Conservation (phyloP, 2,329 filamentous ascomycete species). For the Alternaria novae-zelandiae region DNA sequence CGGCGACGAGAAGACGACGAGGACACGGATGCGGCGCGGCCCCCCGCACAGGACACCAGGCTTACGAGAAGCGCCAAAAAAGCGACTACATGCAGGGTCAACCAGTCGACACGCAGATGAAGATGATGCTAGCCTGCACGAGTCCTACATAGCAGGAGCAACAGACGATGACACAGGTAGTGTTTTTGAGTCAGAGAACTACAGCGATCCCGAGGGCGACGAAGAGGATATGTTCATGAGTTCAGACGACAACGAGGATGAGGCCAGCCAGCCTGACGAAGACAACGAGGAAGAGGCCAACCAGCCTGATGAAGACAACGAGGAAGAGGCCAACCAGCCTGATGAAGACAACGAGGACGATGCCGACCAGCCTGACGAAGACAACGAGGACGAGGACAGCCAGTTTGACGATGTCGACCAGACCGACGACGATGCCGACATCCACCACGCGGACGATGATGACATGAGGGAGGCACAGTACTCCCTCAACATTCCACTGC, state of each 20-base stretch:
- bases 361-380: too few species aligned
- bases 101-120: background rate
- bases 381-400: too few species aligned
- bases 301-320: background rate
- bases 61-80: background rate
- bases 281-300: background rate
- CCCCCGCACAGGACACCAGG: background rate
- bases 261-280: background rate
- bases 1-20: background rate
- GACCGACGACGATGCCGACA: background rate
- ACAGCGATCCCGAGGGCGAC: background rate
- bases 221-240: background rate
- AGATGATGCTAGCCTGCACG: background rate
- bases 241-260: background rate
- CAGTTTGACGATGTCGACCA: too few species aligned
- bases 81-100: background rate
- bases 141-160: background rate
- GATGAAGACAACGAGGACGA: too few species aligned
- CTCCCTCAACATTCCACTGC: background rate
- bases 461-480: background rate
- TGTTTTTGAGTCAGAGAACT: background rate
- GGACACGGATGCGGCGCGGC: background rate
- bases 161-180: background rate
- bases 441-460: background rate
- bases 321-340: too few species aligned